These are phyloP conservation scores for Cryptococcus sp. DNA, from an alignment of 1,284 basidiomycete species.

Conservation along the genomic window DNA sequence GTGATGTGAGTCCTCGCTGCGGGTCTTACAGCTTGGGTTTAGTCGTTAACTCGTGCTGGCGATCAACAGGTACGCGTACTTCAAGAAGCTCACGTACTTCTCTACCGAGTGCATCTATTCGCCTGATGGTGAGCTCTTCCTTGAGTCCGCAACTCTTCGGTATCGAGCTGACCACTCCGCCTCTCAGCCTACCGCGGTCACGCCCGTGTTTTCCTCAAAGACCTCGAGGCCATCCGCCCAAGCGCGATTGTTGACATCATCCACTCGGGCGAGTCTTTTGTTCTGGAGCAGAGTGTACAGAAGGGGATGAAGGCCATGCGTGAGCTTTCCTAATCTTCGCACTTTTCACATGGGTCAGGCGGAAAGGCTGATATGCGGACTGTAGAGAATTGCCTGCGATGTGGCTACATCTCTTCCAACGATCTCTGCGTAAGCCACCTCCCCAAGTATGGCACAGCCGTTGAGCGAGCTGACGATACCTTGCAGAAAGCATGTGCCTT, in stretches of 20 bases:
- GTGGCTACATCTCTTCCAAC: slow-evolving; percentile 91
- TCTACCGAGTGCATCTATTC: slow-evolving; percentile 99
- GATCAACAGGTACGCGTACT: slow-evolving; percentile 82
- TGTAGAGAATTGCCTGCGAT: slow-evolving; percentile 78
- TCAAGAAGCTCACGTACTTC: slow-evolving; percentile 97
- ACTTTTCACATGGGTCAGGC: neutral
- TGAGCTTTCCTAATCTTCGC: slow-evolving; percentile 49
- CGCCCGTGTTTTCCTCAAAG: slow-evolving; percentile 89
- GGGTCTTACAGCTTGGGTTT: neutral
- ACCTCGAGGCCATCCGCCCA: slow-evolving; percentile 88
- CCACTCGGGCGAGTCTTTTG: slow-evolving; percentile 87
- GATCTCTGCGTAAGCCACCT: slow-evolving; percentile 61
- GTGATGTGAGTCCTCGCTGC: slow-evolving; percentile 68
- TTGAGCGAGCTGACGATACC: neutral
- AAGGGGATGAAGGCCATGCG: slow-evolving; percentile 72
- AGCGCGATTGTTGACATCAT: slow-evolving; percentile 97
- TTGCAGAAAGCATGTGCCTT: slow-evolving; percentile 76
- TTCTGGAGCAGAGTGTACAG: slow-evolving; percentile 72
- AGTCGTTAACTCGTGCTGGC: too few species aligned
- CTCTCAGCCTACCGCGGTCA: slow-evolving; percentile 85
- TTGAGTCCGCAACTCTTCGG: neutral
- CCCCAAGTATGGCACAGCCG: neutral
- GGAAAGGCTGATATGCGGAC: slow-evolving; percentile 11
- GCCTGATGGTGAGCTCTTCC: slow-evolving; percentile 62
- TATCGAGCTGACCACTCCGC: neutral